Evolutionary conservation across 345 rosid species (phyloP).

Genomic region (Raphanus raphanistrum): DNA sequence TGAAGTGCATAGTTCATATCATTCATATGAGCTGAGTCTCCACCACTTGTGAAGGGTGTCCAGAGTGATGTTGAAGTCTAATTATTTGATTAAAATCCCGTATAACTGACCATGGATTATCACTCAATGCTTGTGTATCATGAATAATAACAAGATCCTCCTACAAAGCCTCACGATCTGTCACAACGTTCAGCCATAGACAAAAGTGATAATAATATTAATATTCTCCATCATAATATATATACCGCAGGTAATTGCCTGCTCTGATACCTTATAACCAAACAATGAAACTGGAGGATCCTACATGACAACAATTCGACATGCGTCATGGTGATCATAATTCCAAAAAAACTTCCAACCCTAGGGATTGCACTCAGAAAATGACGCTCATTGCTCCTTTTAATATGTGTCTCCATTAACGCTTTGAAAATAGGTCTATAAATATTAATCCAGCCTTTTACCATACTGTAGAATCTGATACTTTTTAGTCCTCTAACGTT

Average conservation of each 20-base stretch:
- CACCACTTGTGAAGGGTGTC: background rate
- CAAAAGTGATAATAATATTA: background rate
- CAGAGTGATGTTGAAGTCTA: background rate
- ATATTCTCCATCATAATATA: background rate
- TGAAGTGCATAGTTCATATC: background rate
- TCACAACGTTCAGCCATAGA: background rate
- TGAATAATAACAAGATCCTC: background rate
- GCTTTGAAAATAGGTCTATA: background rate
- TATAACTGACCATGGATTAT: background rate
- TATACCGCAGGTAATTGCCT: background rate
- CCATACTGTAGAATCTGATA: background rate
- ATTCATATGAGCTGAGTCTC: background rate
- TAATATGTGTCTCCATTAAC: background rate
- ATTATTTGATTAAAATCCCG: background rate
- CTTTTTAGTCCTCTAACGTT: background rate
- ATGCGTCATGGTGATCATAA: background rate
- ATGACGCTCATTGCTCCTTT: background rate
- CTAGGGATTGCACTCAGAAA: background rate
- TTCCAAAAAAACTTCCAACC: background rate
- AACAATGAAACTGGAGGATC: background rate
- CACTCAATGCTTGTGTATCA: background rate
- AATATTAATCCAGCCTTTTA: background rate
- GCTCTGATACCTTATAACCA: background rate
- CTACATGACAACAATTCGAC: background rate
- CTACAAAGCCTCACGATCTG: background rate